Evolutionary conservation across 345 rosid species (phyloP), one percentile per base, ranked within the genome.

Genomic region (Stellera chamaejasme): DNA sequence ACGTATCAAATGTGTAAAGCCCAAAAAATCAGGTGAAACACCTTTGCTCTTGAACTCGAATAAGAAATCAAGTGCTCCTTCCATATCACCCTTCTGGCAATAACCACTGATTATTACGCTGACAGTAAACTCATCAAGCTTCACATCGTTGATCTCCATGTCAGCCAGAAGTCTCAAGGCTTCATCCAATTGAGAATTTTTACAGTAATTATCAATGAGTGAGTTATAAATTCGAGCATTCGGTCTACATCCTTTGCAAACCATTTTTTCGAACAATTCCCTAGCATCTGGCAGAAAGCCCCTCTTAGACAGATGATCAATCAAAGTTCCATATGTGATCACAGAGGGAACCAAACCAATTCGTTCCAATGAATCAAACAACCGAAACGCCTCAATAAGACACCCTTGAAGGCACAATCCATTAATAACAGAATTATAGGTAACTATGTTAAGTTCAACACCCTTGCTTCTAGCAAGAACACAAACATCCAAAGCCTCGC

Each of bases 331-430:
- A 42, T 80, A 86, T 32, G 89, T 86, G 60, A 84, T 72, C 25
- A 54, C 70, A 25, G 95, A 86, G 11, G 96, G 87, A 65, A 56
- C 63, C 72, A 81, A 63, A 54, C 73, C 69, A 23, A 77, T 72
- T 41, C 68, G 81, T 64, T 86, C 95, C 46, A 92, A 69, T 3
- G 91, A 84, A 72, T 88, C 89, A 75, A 81, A 92, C 45, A 92
- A 70, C 54, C 88, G 85, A 56, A 86, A 82, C 67, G 98, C 98
- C 77, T 88, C 96, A 65, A 78, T 56, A 63, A 88, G 78, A 69
- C 89, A 87, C 59, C 93, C 93, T 62, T 86, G 87, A 60, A 28
- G 67, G 70, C 95, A 92, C 71, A 88, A 75, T 54, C 93, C 87
- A 65, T 72, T 58, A 50, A 88, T 75, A 59, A 88, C 65, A 32